phyloP scores from a whole-genome alignment of 1,284 basidiomycete species.

The Rhodotorula glutinis region DNA sequence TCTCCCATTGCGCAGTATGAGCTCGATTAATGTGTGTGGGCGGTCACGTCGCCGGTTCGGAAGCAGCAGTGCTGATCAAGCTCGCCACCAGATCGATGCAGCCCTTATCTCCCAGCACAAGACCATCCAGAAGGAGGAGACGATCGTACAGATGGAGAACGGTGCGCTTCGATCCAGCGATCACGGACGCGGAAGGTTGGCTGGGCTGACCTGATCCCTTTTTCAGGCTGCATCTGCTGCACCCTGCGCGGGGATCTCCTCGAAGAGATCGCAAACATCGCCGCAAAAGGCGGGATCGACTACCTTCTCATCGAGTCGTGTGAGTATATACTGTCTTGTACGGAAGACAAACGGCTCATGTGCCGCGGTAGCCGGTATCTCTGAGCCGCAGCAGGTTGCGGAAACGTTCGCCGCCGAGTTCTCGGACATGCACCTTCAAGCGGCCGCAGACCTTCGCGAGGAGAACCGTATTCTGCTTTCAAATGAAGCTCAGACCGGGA shows the following conservation, averaged over 20 bases:
- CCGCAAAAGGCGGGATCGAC: conserved; percentile 49
- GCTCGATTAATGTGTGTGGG: conserved; percentile 43
- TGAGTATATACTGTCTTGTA: background rate
- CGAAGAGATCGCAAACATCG: conserved; percentile 53
- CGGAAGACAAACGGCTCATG: too few relatives aligned
- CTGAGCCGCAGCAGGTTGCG: conserved; percentile 51
- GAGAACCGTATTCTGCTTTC: conserved; percentile 5
- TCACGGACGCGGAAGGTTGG: too few relatives aligned
- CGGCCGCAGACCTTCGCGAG: conserved; percentile 48
- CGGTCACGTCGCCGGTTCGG: background rate
- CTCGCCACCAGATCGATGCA: conserved; percentile 48
- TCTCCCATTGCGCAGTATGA: too few relatives aligned
- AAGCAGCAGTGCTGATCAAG: background rate
- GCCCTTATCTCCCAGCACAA: conserved; percentile 50
- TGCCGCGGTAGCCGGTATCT: conserved; percentile 47
- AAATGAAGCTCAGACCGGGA: background rate
- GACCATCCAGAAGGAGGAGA: conserved; percentile 51
- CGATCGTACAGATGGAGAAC: conserved; percentile 53
- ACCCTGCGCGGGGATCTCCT: conserved; percentile 54
- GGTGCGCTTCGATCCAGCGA: too few relatives aligned
- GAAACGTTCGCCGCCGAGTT: conserved; percentile 34
- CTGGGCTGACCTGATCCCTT: too few relatives aligned
- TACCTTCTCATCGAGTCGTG: conserved; percentile 53
- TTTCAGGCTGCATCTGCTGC: conserved; percentile 53
- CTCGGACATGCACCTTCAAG: conserved; percentile 49